Evolutionary conservation across 2,329 filamentous ascomycete genomes (phyloP).

Genomic region (Fusarium avenaceum): DNA sequence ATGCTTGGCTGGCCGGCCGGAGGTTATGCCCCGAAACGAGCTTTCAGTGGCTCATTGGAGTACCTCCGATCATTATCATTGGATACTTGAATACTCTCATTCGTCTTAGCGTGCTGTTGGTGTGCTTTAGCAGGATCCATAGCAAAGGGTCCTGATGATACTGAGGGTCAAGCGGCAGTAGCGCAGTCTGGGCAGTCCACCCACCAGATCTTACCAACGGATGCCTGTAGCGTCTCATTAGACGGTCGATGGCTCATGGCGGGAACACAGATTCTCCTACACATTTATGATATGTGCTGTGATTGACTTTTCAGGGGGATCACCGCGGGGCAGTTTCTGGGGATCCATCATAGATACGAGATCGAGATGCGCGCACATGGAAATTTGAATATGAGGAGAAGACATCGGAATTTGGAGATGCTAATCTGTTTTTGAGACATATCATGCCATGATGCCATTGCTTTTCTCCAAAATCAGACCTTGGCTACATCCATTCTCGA

Average conservation of each 20-base stretch:
- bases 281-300: constrained; percentile 21
- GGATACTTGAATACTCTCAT: background rate
- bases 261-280: constrained; percentile 15
- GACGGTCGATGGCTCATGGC: background rate
- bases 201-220: constrained; percentile 24
- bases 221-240: constrained; percentile 12
- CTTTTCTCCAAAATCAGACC: background rate
- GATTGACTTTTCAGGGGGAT: constrained; percentile 37
- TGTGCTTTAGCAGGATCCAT: constrained; percentile 25
- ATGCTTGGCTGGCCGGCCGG: constrained; percentile 8
- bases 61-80: constrained; percentile 5
- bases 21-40: constrained; percentile 35
- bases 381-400: background rate
- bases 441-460: background rate
- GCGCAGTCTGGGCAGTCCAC: constrained; percentile 15
- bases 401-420: background rate
- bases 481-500: background rate
- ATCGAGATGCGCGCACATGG: constrained; percentile 1
- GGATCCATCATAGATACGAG: background rate
- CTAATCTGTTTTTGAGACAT: background rate
- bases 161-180: constrained; percentile 32
- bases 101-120: constrained; percentile 15
- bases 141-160: constrained; percentile 13
- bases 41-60: background rate
- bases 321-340: constrained; percentile 16